A percentile compares a stretch with the other conserved stretches of the same genome.
Evolutionary conservation across 192 early-diverging fungal genomes (phyloP).

Genomic region (Jimgerdemannia lactiflua): DNA sequence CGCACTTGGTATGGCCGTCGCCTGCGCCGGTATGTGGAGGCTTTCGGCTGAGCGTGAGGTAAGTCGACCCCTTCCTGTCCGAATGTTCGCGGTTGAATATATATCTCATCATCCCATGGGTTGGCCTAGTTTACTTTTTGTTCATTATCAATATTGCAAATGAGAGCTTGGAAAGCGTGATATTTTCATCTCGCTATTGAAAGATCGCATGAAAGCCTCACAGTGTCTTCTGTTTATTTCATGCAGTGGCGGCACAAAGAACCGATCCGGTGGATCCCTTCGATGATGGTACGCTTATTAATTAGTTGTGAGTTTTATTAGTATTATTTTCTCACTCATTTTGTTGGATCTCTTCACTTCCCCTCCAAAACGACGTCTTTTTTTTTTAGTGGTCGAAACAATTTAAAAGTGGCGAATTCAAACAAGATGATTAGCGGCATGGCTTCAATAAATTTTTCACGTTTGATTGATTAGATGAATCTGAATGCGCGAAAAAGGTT

Average conservation of each 20-base stretch:
- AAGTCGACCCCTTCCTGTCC: neutral
- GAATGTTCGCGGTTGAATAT: too few species aligned
- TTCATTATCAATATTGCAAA: neutral
- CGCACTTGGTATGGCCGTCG: slow-evolving; percentile 31
- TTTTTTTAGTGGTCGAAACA: neutral
- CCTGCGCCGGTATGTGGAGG: slow-evolving; percentile 32
- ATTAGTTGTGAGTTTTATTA: neutral
- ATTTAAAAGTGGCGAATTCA: neutral
- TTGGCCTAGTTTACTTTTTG: neutral
- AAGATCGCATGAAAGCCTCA: neutral
- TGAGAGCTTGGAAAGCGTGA: neutral
- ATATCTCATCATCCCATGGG: too few species aligned
- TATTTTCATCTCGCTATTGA: neutral
- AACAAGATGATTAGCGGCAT: neutral
- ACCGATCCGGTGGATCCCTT: slow-evolving; percentile 48
- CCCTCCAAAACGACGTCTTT: neutral
- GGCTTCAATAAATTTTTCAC: too few species aligned
- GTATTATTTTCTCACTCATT: neutral
- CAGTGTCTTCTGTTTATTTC: neutral
- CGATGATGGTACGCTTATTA: slow-evolving; percentile 30
- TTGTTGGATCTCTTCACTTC: neutral
- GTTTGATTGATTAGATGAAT: too few species aligned
- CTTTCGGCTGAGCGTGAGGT: slow-evolving; percentile 40
- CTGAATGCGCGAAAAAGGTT: too few species aligned
- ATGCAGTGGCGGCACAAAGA: slow-evolving; percentile 35